A percentile compares a stretch with the other conserved stretches of the same genome.
Conservation (phyloP, 2,329 filamentous ascomycete genomes). For the Aureobasidium sp. region DNA sequence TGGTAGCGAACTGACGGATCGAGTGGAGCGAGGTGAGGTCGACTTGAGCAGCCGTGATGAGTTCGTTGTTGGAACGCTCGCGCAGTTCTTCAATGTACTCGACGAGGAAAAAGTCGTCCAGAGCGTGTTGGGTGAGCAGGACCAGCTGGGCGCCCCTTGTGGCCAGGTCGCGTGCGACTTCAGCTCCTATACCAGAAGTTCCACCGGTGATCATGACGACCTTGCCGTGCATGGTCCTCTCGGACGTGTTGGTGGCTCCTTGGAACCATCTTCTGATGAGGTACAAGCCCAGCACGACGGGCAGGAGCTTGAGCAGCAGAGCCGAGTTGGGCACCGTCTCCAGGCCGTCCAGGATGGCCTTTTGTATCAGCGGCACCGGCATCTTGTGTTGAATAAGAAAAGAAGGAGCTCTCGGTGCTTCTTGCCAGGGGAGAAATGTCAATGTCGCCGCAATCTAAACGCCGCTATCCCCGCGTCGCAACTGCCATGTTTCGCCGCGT, state of each 20-base stretch:
- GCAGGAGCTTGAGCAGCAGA: constrained; percentile 42
- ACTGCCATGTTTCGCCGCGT: not conserved
- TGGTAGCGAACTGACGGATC: constrained; percentile 87
- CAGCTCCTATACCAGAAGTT: constrained; percentile 84
- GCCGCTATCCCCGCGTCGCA: not conserved
- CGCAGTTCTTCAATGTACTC: constrained; percentile 91
- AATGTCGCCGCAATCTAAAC: not conserved
- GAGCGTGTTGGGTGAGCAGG: constrained; percentile 74
- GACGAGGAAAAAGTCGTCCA: constrained; percentile 78
- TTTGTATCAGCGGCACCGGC: constrained; percentile 54
- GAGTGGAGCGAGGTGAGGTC: constrained; percentile 84
- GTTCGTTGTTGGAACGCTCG: constrained; percentile 65
- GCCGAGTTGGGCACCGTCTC: constrained; percentile 37
- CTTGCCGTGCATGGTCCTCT: constrained; percentile 85
- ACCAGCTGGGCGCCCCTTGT: constrained; percentile 80
- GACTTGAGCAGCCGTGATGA: constrained; percentile 94
- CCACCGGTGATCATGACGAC: constrained; percentile 90
- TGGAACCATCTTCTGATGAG: constrained; percentile 68
- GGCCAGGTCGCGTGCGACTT: constrained; percentile 67
- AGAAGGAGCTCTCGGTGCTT: not conserved
- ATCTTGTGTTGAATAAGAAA: constrained; percentile 33
- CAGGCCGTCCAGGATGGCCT: constrained; percentile 49
- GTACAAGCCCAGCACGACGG: constrained; percentile 46
- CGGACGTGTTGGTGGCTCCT: constrained; percentile 66
- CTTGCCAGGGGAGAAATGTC: not conserved